Percentiles rank a stretch among this genome's conserved stretches.
These are phyloP conservation scores for Mycena haematopus DNA, from an alignment of 768 basidiomycete species.

Conservation along the genomic window DNA sequence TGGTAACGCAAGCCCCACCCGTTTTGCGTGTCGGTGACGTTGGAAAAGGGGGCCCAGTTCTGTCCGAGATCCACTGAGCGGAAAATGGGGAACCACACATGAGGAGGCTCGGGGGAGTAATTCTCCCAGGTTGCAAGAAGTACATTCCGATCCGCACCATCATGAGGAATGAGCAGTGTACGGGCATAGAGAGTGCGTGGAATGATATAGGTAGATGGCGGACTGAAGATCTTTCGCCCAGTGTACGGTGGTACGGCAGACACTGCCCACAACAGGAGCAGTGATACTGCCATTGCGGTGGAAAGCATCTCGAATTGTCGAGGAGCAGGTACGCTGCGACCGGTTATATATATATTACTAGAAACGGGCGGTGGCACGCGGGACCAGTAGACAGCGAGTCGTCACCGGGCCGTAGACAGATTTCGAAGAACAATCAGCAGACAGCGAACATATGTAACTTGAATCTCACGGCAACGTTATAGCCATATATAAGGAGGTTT, in stretches of 20 bases:
- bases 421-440: too few species aligned
- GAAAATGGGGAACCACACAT: conserved; percentile 28
- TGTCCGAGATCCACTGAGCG: conserved; percentile 28
- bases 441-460: too few species aligned
- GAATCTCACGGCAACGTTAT: too few species aligned
- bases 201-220: conserved; percentile 27
- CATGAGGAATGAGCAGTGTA: conserved; percentile 26
- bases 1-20: conserved; percentile 32
- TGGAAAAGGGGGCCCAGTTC: conserved; percentile 28
- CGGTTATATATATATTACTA: too few species aligned
- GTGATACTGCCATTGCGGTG: not conserved
- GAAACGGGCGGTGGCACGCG: too few species aligned
- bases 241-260: conserved; percentile 14
- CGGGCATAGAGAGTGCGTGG: conserved; percentile 32
- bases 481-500: too few species aligned
- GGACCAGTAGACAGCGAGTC: too few species aligned
- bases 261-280: conserved; percentile 1
- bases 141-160: conserved; percentile 28
- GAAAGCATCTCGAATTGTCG: not conserved
- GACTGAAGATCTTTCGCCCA: conserved; percentile 24
- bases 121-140: conserved; percentile 33
- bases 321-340: too few species aligned
- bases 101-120: conserved; percentile 32
- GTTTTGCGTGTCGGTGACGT: conserved; percentile 28
- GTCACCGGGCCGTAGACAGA: too few species aligned